Percentiles rank a stretch among this genome's conserved stretches.
phyloP scores from a whole-genome alignment of 257 asterid species.

The Forsythia suspensa region DNA sequence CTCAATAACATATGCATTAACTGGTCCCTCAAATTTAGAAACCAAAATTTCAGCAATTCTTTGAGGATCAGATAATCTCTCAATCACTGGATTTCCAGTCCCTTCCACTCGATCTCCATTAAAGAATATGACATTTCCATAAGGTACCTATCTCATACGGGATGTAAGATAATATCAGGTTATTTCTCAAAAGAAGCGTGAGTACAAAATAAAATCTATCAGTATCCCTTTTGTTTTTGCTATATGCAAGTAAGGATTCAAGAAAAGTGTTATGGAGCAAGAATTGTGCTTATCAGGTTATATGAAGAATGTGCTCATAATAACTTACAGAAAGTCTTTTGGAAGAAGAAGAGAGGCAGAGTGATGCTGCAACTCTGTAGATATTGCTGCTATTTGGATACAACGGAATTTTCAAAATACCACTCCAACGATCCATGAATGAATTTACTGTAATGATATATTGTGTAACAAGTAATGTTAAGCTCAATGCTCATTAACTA shows the following conservation, averaged over 20 bases:
- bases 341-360: conserved; percentile 59
- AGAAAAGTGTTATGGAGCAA: not conserved
- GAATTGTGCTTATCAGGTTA: not conserved
- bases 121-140: conserved; percentile 84
- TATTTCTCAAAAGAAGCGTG: not conserved
- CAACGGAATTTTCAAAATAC: conserved; percentile 70
- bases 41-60: conserved; percentile 72
- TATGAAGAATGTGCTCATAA: not conserved
- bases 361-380: conserved; percentile 84
- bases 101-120: conserved; percentile 81
- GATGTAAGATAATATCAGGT: conserved; percentile 11
- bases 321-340: conserved; percentile 61
- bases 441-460: conserved; percentile 21
- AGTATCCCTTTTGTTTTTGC: not conserved
- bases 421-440: conserved; percentile 87
- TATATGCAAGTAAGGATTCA: not conserved
- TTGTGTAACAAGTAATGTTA: not conserved
- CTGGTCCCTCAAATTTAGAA: conserved; percentile 74
- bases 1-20: conserved; percentile 90
- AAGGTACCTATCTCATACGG: conserved; percentile 60
- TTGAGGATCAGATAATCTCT: conserved; percentile 77
- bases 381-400: conserved; percentile 47
- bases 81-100: conserved; percentile 79
- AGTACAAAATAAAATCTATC: not conserved
- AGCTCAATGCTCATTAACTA: conserved; percentile 8